These are phyloP conservation scores for Scedosporium aurantiacum DNA, from an alignment of 2,329 filamentous ascomycete genomes.

Conservation along the genomic window DNA sequence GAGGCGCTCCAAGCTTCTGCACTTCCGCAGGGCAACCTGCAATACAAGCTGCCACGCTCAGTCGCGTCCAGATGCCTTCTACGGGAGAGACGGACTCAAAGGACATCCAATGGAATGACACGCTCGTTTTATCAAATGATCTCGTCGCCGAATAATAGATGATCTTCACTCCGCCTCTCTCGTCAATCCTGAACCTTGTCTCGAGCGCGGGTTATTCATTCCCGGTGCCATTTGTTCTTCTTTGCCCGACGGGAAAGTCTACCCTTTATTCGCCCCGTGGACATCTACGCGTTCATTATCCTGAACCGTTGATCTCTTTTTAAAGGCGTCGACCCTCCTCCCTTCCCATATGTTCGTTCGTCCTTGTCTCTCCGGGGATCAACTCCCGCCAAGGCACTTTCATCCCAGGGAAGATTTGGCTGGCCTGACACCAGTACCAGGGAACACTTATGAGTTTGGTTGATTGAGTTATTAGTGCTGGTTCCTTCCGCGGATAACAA, in stretches of 20 bases:
- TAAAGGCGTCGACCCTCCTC: not conserved
- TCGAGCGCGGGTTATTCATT: conserved; percentile 1
- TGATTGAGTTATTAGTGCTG: not conserved
- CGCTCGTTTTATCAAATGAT: not conserved
- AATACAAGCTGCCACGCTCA: not conserved
- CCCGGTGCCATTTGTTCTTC: not conserved
- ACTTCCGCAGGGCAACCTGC: not conserved
- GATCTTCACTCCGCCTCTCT: not conserved
- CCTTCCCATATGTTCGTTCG: not conserved
- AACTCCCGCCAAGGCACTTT: not conserved
- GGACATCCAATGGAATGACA: not conserved
- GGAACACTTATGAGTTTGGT: conserved; percentile 35
- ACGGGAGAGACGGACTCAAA: not conserved
- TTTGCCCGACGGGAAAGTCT: not conserved
- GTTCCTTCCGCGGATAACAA: not conserved
- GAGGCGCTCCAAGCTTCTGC: not conserved
- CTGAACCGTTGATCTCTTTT: not conserved
- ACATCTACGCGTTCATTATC: not conserved
- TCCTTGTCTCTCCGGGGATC: not conserved
- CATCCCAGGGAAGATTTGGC: not conserved
- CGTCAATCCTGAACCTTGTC: conserved; percentile 1
- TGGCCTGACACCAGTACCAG: conserved; percentile 17
- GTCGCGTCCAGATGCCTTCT: not conserved
- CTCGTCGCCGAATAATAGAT: not conserved
- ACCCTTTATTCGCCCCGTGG: not conserved